Conservation (phyloP, 2,329 filamentous ascomycete genomes). For the Lachnellula suecica region DNA sequence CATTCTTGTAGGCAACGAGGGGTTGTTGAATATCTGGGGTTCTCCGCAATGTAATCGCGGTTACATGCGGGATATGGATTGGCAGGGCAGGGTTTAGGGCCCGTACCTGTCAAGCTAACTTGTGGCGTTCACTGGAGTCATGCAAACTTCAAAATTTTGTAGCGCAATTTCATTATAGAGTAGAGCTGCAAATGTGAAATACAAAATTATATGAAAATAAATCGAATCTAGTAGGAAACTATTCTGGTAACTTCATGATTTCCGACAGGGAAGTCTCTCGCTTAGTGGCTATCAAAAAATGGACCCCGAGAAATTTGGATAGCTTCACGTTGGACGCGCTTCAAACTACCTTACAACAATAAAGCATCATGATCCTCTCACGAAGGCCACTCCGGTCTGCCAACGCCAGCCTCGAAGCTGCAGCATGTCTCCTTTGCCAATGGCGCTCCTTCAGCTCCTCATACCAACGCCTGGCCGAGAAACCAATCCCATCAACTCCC, state of each 20-base stretch:
- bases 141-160: too few relatives aligned
- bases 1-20: constrained; percentile 13
- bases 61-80: constrained; percentile 16
- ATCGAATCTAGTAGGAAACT: too few relatives aligned
- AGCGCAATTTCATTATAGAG: too few relatives aligned
- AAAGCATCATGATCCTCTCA: constrained; percentile 27
- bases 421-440: constrained; percentile 51
- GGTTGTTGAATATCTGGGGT: constrained; percentile 15
- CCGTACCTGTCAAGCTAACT: too few relatives aligned
- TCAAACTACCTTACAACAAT: not conserved
- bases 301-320: not conserved
- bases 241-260: not conserved
- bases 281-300: not conserved
- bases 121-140: too few relatives aligned
- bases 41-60: constrained; percentile 14
- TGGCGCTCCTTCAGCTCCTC: constrained; percentile 50
- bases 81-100: not conserved
- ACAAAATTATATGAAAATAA: too few relatives aligned
- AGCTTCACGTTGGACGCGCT: not conserved
- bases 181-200: not conserved
- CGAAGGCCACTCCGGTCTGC: constrained; percentile 18
- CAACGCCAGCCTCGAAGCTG: constrained; percentile 17
- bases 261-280: not conserved
- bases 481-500: constrained; percentile 13
- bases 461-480: constrained; percentile 35